Conservation (phyloP, 208 protist genomes). For the Trypanosoma scelopori region DNA sequence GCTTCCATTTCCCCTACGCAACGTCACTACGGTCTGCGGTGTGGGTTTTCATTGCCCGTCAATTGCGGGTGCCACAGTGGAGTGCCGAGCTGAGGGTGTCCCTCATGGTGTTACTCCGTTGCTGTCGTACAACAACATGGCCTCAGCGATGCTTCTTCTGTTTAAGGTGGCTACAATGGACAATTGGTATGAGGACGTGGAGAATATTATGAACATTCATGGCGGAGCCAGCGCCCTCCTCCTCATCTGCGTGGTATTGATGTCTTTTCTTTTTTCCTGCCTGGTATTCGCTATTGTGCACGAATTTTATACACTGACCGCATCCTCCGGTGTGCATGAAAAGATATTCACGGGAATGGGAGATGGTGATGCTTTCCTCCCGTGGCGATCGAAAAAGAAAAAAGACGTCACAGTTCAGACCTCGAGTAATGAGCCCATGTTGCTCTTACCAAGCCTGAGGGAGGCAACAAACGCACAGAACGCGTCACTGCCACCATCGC, state of each 20-base stretch:
- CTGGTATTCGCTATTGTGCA: constrained; percentile 8
- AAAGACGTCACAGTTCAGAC: constrained; percentile 4
- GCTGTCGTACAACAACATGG: constrained; percentile 38
- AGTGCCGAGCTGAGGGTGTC: constrained; percentile 12
- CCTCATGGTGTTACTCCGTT: constrained; percentile 15
- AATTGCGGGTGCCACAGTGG: constrained; percentile 17
- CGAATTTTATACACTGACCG: constrained; percentile 6
- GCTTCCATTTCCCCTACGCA: constrained; percentile 14
- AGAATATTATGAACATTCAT: constrained; percentile 39
- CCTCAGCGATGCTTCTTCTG: constrained; percentile 35
- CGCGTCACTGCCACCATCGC: neutral
- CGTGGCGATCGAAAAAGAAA: neutral
- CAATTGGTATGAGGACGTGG: constrained; percentile 48
- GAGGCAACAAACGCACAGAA: neutral
- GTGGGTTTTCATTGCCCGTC: constrained; percentile 10
- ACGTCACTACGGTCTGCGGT: constrained; percentile 7
- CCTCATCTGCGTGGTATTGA: constrained; percentile 28
- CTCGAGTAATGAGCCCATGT: neutral
- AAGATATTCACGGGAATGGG: neutral
- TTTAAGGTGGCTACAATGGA: constrained; percentile 43
- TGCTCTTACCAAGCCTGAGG: neutral
- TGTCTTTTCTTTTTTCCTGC: constrained; percentile 23
- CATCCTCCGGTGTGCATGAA: neutral
- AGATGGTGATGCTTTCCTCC: neutral
- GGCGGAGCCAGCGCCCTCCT: constrained; percentile 40